Percentiles rank a stretch among this genome's conserved stretches.
These are phyloP conservation scores for Pistacia vera DNA, from an alignment of 345 rosid genomes.

Conservation along the genomic window DNA sequence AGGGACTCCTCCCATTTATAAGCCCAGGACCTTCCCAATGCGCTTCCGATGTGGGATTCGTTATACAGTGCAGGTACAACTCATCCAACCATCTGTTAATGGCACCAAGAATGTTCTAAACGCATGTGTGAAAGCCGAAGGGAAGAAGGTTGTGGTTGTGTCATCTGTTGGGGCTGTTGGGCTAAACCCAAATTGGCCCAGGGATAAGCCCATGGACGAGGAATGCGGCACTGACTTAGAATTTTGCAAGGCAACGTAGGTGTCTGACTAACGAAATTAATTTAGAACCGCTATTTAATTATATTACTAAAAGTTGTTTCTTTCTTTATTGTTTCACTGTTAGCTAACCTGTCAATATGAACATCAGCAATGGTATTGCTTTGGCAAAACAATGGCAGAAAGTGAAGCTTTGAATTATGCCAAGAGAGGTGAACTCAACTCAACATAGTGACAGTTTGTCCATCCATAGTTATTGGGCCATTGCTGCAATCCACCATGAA, in stretches of 20 bases:
- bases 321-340: not conserved
- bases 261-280: slow-evolving; percentile 1
- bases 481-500: no score
- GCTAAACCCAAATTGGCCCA: slow-evolving; percentile 42
- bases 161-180: slow-evolving; percentile 43
- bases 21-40: no score
- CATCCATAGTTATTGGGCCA: no score
- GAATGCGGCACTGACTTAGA: slow-evolving; percentile 44
- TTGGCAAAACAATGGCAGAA: no score
- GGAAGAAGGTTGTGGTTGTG: slow-evolving; percentile 48
- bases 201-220: slow-evolving; percentile 36
- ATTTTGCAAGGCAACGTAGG: slow-evolving; percentile 33
- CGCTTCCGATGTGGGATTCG: no score
- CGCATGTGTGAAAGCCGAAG: slow-evolving; percentile 43
- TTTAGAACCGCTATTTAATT: not conserved
- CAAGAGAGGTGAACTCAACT: no score
- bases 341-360: not conserved
- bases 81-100: slow-evolving; percentile 39
- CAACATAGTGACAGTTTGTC: no score
- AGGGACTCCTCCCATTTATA: no score
- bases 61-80: not conserved
- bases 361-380: no score
- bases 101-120: slow-evolving; percentile 48
- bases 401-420: no score
- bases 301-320: no score